Base-by-base conservation (phyloP, 176 grass and related monocot species). In the Puccinellia tenuiflora region DNA sequence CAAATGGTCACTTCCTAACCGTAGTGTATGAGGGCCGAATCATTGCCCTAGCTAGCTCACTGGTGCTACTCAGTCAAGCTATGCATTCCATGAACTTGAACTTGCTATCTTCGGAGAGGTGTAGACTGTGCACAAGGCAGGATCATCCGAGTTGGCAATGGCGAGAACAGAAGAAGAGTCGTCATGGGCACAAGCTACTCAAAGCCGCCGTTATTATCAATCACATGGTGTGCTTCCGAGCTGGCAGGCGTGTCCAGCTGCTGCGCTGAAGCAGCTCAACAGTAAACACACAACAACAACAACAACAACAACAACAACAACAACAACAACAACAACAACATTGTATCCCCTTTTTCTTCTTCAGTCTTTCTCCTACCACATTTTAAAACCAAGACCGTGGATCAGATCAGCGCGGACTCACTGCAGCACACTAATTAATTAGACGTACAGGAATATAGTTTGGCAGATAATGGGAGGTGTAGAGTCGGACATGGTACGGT, bases 221-320 rank as follows among this genome's bases (percentile, higher is more conserved):
- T 54, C 85, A 83, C 86, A 51, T 88, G 63, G 39, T 53, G 46
- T 63, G 22, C 33, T 42, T 39, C 15, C 63, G 33, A 25, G 64
- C 64, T 88, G 64, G 63, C 73, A 83, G 63, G 53, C 39, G 43
- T 83, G 80, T 64, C 43, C 43, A 46, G 13, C 1, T 46, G 43
- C 43, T 37, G 34, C 34, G 43, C 43, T 15, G 13, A 46, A 46
- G 43, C 13, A 48, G 46, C 46, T 48, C 15, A 5, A 48, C 46
- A 47, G 45, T 47, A 16, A 16, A 15, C 13, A 16, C 33, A 34
- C 33, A 34, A 34, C 33, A 34, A 2, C 4, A 2, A 2, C 33
- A 34, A 34, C 33, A 34, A 4, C 4, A 34, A 34, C 4, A 34
- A 2, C 33, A 34, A 2, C 14, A 16, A 0, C 35, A 38, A 6